phyloP scores from a whole-genome alignment of 2,329 filamentous ascomycete genomes.

The Cladorrhinum sp. region DNA sequence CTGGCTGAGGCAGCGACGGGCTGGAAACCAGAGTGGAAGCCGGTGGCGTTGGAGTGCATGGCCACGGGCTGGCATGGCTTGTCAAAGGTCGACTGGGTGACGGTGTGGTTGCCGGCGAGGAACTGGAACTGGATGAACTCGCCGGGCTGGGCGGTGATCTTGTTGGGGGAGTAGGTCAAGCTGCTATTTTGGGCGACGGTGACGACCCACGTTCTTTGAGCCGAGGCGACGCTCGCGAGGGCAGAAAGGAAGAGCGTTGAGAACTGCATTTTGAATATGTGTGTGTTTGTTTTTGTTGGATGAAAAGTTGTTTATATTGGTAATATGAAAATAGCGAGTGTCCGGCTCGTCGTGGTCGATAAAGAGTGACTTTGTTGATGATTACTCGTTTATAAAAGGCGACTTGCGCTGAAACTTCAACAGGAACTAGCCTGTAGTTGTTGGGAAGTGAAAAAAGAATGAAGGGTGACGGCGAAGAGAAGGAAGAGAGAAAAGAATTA shows the following conservation, averaged over 20 bases:
- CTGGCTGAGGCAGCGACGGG: slow-evolving; percentile 53
- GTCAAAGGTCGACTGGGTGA: slow-evolving; percentile 74
- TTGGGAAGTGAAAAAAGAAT: slow-evolving; percentile 30
- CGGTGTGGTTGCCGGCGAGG: slow-evolving; percentile 69
- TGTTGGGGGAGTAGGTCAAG: slow-evolving; percentile 64
- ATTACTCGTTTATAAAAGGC: slow-evolving; percentile 31
- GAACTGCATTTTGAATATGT: slow-evolving; percentile 50
- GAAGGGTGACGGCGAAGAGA: slow-evolving; percentile 27
- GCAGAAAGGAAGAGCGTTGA: slow-evolving; percentile 45
- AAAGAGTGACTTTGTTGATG: slow-evolving; percentile 28
- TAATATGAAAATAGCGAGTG: slow-evolving; percentile 27
- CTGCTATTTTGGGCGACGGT: slow-evolving; percentile 48
- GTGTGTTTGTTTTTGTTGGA: slow-evolving; percentile 23
- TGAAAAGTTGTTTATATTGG: slow-evolving; percentile 3
- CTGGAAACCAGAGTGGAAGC: slow-evolving; percentile 68
- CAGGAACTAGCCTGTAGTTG: slow-evolving; percentile 47
- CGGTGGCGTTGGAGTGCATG: slow-evolving; percentile 50
- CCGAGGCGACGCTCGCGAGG: slow-evolving; percentile 45
- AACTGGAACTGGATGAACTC: slow-evolving; percentile 67
- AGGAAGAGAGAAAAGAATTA: slow-evolving; percentile 27
- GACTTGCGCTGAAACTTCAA: slow-evolving; percentile 45
- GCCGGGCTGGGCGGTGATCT: slow-evolving; percentile 60
- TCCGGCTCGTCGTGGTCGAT: slow-evolving; percentile 21
- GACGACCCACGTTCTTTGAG: slow-evolving; percentile 51
- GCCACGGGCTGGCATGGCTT: slow-evolving; percentile 63